These are phyloP conservation scores for Rhizopogon roseolus DNA, from an alignment of 768 basidiomycete species.

Conservation along the genomic window DNA sequence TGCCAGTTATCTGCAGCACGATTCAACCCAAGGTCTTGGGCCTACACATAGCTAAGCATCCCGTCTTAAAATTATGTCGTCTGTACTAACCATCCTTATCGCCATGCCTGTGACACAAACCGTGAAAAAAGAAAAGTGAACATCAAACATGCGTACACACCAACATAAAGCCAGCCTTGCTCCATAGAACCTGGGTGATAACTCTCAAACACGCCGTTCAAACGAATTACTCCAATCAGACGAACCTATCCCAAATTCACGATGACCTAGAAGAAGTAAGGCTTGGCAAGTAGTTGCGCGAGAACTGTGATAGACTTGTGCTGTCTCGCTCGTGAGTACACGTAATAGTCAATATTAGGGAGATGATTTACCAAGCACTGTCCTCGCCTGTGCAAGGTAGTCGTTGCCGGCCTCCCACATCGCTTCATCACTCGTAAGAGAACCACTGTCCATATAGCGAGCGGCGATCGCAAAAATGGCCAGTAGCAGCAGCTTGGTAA, in stretches of 20 bases:
- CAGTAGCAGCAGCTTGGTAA: conserved; percentile 67
- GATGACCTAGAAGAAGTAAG: conserved; percentile 70
- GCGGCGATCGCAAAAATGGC: conserved; percentile 82
- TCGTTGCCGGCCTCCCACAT: conserved; percentile 69
- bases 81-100: conserved; percentile 56
- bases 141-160: conserved; percentile 27
- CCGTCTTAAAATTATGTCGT: not conserved
- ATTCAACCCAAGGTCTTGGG: conserved; percentile 77
- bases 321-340: conserved; percentile 26
- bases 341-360: not conserved
- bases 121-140: conserved; percentile 1
- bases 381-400: conserved; percentile 58
- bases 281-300: conserved; percentile 78
- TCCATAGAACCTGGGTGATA: conserved; percentile 55
- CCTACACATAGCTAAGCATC: conserved; percentile 35
- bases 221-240: not conserved
- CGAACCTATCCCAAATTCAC: conserved; percentile 81
- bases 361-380: conserved; percentile 49
- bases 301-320: conserved; percentile 60
- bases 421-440: conserved; percentile 44
- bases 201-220: conserved; percentile 8
- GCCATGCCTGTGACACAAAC: conserved; percentile 49
- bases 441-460: conserved; percentile 52
- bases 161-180: conserved; percentile 81
- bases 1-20: conserved; percentile 76